These are phyloP conservation scores for Cytauxzoon felis DNA, from an alignment of 169 alveolate species.

Conservation along the genomic window DNA sequence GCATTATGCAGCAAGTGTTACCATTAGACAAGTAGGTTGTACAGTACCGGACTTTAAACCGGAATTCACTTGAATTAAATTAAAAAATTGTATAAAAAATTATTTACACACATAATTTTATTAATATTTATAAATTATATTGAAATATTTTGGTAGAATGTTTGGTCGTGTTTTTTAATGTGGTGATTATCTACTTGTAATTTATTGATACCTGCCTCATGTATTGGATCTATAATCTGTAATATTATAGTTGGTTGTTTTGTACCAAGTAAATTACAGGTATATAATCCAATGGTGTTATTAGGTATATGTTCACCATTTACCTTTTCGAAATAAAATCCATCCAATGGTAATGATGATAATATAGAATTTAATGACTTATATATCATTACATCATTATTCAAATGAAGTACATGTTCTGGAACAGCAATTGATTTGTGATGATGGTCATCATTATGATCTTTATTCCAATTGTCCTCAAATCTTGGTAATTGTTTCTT, in stretches of 20 bases:
- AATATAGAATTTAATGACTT: conserved; percentile 17
- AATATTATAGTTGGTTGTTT: conserved; percentile 6
- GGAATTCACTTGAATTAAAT: no score
- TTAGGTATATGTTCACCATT: conserved; percentile 39
- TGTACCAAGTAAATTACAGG: conserved; percentile 3
- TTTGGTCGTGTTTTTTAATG: conserved; percentile 14
- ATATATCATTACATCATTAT: conserved; percentile 18
- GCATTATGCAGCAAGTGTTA: no score
- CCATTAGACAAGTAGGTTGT: no score
- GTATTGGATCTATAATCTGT: conserved; percentile 61
- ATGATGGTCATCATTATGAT: conserved; percentile 7
- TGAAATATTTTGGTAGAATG: conserved; percentile 6
- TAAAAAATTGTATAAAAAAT: no score
- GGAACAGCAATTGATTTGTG: conserved; percentile 14
- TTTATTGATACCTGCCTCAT: conserved; percentile 8
- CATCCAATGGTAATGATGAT: conserved; percentile 42
- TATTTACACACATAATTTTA: no score
- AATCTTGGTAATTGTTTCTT: neutral
- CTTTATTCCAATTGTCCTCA: conserved; percentile 16
- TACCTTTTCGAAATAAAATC: conserved; percentile 53
- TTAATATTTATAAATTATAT: no score
- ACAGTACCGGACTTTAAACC: no score
- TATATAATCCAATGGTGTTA: conserved; percentile 20
- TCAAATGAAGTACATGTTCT: conserved; percentile 17
- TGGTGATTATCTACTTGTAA: conserved; percentile 11